These are phyloP conservation scores for Penicillium macrosclerotiorum DNA, from an alignment of 495 filamentous ascomycete species.

Conservation along the genomic window DNA sequence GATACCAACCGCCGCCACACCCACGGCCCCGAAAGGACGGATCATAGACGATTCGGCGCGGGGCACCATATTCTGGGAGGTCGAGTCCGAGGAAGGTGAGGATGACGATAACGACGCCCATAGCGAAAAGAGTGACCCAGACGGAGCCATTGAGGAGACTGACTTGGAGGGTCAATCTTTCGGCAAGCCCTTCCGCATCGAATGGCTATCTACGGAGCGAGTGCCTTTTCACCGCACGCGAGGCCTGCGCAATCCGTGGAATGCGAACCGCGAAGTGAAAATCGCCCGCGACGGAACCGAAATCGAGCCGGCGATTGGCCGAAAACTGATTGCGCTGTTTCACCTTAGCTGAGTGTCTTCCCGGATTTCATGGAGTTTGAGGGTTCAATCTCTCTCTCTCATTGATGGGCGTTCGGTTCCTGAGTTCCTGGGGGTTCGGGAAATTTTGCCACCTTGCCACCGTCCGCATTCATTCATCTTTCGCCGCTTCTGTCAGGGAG, in stretches of 20 bases:
- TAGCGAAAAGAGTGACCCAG: constrained; percentile 36
- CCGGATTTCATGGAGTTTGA: background rate
- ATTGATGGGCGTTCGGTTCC: too few species aligned
- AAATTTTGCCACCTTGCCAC: too few species aligned
- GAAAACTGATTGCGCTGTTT: constrained; percentile 75
- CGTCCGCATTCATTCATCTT: too few species aligned
- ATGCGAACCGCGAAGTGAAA: constrained; percentile 93
- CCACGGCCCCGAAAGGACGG: constrained; percentile 76
- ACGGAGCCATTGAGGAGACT: constrained; percentile 40
- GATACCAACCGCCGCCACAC: constrained; percentile 76
- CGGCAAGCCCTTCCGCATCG: constrained; percentile 89
- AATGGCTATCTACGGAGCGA: constrained; percentile 84
- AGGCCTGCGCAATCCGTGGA: constrained; percentile 93
- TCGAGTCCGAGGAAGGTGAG: constrained; percentile 59
- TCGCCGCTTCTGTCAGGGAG: too few species aligned
- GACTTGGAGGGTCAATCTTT: constrained; percentile 60
- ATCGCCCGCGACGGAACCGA: constrained; percentile 96
- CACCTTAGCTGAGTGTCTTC: constrained; percentile 31
- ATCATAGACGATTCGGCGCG: constrained; percentile 93
- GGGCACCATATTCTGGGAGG: constrained; percentile 97
- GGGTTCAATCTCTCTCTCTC: too few species aligned
- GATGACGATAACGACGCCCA: constrained; percentile 32
- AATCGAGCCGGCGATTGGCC: constrained; percentile 80
- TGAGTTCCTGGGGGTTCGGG: too few species aligned
- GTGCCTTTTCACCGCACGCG: constrained; percentile 90